Evolutionary conservation across 1,139 yeast species (phyloP).

Genomic region (Geotrichum candidum): DNA sequence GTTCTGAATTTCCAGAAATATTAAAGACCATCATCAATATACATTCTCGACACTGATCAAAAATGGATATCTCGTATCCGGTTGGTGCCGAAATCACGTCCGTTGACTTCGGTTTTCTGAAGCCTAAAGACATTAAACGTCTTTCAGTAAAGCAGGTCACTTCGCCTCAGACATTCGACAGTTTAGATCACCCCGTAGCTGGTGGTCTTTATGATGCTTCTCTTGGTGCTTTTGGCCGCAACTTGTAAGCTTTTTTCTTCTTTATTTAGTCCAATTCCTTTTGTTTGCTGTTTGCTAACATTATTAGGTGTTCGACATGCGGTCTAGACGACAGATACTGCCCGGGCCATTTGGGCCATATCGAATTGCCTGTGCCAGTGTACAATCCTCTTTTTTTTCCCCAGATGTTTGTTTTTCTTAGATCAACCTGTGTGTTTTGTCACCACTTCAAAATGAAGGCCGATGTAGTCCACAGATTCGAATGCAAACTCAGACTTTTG

Average conservation of each 20-base stretch:
- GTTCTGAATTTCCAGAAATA: neutral
- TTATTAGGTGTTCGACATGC: constrained; percentile 72
- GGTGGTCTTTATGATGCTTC: constrained; percentile 94
- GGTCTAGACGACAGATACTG: constrained; percentile 91
- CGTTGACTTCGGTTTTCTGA: constrained; percentile 85
- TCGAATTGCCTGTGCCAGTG: constrained; percentile 91
- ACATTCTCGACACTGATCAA: neutral
- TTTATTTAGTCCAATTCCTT: neutral
- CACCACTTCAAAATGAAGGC: constrained; percentile 69
- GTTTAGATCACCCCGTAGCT: constrained; percentile 88
- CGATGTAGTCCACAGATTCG: constrained; percentile 65
- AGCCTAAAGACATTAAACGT: constrained; percentile 74
- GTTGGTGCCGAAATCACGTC: constrained; percentile 90
- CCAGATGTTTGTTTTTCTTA: constrained; percentile 76
- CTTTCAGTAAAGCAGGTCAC: constrained; percentile 92
- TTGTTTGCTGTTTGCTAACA: constrained; percentile 20
- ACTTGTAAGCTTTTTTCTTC: constrained; percentile 39
- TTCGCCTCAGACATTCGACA: constrained; percentile 91
- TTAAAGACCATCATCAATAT: neutral
- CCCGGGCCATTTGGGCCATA: constrained; percentile 98
- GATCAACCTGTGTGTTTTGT: constrained; percentile 87
- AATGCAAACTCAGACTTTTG: constrained; percentile 71
- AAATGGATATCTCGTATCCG: constrained; percentile 92
- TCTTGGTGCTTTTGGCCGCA: constrained; percentile 85
- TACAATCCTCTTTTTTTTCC: constrained; percentile 92